Evolutionary conservation across 129 eudicot genomes (phyloP), one percentile per base, ranked within the genome.

Genomic region (Smallanthus sonchifolius): DNA sequence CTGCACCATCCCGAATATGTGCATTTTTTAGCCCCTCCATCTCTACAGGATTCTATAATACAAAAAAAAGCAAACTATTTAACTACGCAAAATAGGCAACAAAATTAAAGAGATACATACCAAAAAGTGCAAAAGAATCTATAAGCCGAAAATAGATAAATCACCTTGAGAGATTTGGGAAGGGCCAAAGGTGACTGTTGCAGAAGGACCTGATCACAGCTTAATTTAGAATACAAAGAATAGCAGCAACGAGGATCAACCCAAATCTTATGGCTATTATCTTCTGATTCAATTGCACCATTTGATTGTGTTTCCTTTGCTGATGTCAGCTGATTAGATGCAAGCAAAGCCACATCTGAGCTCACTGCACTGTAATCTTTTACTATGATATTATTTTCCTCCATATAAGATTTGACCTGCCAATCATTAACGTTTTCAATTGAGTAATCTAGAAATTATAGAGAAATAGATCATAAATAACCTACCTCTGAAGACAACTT

Each of bases 1-100:
- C 99, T 45, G 99, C 97, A 79, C 99, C 99, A 87, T 95, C 99
- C 38, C 99, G 86, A 32, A 95, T 82, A 81, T 95, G 99, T 30
- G 90, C 90, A 44, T 95, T 88, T 83, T 95, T 95, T 76, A 95
- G 72, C 35, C 99, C 99, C 32, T 95, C 90, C 83, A 88, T 81
- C 86, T 95, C 99, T 71, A 84, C 88, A 68, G 97, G 85, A 77
- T 95, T 95, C 99, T 95, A 78, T 13, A 34, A 13, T 13, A 30
- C 0, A 52, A 52, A 11, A 16, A 45, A 40, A 28, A 6, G 7
- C 45, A 64, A 65, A 71, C 2, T 48, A 6, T 48, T 63, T 62
- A 63, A 40, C 78, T 51, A 67, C 37, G 10, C 36, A 77, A 17
- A 51, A 66, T 37, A 38, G 42, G 11, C 19, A 24, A 54, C 30